These are phyloP conservation scores for Aspergillus tanneri DNA, from an alignment of 2,329 filamentous ascomycete genomes.

Conservation along the genomic window DNA sequence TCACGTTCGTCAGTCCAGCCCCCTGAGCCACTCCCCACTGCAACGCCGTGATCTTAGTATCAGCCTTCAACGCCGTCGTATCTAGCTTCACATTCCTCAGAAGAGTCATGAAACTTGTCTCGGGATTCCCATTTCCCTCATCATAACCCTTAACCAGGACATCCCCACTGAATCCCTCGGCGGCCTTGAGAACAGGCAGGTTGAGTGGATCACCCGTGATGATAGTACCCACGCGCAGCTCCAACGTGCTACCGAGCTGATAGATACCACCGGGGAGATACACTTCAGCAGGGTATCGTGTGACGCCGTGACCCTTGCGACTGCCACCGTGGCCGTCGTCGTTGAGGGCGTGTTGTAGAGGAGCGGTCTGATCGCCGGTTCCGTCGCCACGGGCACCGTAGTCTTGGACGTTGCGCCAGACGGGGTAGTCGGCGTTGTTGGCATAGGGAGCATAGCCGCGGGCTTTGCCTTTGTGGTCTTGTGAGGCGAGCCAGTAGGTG, in stretches of 20 bases:
- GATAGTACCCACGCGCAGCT: slow-evolving; percentile 31
- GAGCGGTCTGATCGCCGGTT: slow-evolving; percentile 24
- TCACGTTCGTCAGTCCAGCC: slow-evolving; percentile 32
- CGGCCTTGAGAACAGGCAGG: slow-evolving; percentile 30
- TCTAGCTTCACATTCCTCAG: slow-evolving; percentile 37
- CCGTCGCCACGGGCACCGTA: slow-evolving; percentile 29
- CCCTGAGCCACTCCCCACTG: slow-evolving; percentile 39
- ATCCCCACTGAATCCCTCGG: slow-evolving; percentile 25
- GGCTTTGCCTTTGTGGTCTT: slow-evolving; percentile 25
- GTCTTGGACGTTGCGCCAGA: slow-evolving; percentile 31
- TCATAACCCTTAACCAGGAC: slow-evolving; percentile 32
- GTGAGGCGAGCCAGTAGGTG: slow-evolving; percentile 26
- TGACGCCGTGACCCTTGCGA: slow-evolving; percentile 26
- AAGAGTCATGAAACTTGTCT: slow-evolving; percentile 34
- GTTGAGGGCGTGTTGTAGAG: slow-evolving; percentile 29
- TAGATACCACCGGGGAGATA: slow-evolving; percentile 32
- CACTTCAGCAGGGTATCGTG: slow-evolving; percentile 29
- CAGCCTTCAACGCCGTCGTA: slow-evolving; percentile 23
- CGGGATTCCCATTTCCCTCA: slow-evolving; percentile 21
- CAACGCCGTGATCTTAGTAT: slow-evolving; percentile 26
- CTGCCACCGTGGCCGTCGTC: slow-evolving; percentile 27
- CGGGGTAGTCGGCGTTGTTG: slow-evolving; percentile 20
- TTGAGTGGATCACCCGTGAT: slow-evolving; percentile 34
- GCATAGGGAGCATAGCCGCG: slow-evolving; percentile 27
- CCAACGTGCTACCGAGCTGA: slow-evolving; percentile 24